phyloP scores from a whole-genome alignment of 2,329 filamentous ascomycete species.

The Periconia sp. region DNA sequence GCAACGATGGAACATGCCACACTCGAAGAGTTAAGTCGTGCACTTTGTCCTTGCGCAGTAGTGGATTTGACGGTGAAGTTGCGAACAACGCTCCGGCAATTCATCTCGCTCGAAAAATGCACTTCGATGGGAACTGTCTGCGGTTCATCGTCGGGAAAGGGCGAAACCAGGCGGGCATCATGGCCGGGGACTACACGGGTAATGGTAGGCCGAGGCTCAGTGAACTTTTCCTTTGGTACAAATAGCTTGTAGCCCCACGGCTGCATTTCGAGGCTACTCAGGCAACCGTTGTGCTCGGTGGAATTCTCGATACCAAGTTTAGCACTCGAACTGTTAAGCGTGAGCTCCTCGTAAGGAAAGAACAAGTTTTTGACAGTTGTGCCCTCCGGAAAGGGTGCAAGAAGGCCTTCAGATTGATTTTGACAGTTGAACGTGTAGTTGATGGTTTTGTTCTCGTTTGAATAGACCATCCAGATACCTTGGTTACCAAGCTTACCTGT shows the following conservation, averaged over 20 bases:
- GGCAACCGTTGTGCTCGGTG: constrained; percentile 61
- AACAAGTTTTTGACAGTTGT: constrained; percentile 68
- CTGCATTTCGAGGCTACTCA: constrained; percentile 58
- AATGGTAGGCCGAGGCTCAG: constrained; percentile 61
- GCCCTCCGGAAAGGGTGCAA: constrained; percentile 62
- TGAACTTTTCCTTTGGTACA: constrained; percentile 60
- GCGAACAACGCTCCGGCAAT: constrained; percentile 61
- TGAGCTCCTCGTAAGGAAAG: constrained; percentile 64
- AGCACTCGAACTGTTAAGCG: constrained; percentile 54
- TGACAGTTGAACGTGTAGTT: constrained; percentile 65
- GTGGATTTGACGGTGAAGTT: constrained; percentile 61
- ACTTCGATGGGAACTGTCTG: constrained; percentile 60
- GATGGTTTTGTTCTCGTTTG: constrained; percentile 56
- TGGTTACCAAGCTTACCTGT: constrained; percentile 50
- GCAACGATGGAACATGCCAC: constrained; percentile 53
- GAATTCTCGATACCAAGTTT: constrained; percentile 41
- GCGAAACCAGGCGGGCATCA: constrained; percentile 62
- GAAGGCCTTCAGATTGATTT: constrained; percentile 55
- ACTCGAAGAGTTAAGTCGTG: constrained; percentile 52
- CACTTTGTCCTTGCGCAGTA: constrained; percentile 53
- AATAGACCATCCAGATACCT: constrained; percentile 60
- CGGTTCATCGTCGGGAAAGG: constrained; percentile 44
- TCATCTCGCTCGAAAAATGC: constrained; percentile 66
- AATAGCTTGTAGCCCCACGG: constrained; percentile 67
- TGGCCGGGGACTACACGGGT: constrained; percentile 68